These are phyloP conservation scores for Dictyostelium firmibasis DNA, from an alignment of 78 protist genomes.

Conservation along the genomic window DNA sequence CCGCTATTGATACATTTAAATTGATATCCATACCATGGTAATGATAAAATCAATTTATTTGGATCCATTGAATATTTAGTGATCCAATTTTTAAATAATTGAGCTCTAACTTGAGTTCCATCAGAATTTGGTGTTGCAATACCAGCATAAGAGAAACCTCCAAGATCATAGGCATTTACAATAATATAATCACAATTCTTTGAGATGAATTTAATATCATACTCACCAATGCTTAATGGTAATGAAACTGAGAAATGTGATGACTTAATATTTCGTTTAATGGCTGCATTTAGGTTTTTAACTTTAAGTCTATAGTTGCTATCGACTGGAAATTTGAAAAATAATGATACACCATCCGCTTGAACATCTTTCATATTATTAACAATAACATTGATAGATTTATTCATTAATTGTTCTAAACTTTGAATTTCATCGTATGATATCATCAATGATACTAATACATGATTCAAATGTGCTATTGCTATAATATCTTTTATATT, in stretches of 20 bases:
- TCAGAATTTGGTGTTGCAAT: neutral
- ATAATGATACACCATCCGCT: neutral
- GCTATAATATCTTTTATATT: neutral
- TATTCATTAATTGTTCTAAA: neutral
- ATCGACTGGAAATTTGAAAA: neutral
- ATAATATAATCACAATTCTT: neutral
- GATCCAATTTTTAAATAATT: neutral
- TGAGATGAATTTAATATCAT: neutral
- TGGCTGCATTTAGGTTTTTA: neutral
- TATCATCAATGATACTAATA: neutral
- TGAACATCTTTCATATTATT: neutral
- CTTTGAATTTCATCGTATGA: neutral
- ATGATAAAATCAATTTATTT: neutral
- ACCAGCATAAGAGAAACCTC: neutral
- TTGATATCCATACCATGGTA: neutral
- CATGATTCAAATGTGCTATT: neutral
- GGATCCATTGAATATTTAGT: neutral
- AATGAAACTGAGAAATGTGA: neutral
- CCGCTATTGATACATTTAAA: neutral
- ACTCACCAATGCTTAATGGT: neutral
- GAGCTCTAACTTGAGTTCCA: neutral
- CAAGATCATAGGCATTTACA: neutral
- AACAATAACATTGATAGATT: neutral
- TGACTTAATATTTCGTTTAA: neutral
- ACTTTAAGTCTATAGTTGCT: neutral